phyloP scores from a whole-genome alignment of 2,329 filamentous ascomycete genomes.

The Diaporthe sp. region DNA sequence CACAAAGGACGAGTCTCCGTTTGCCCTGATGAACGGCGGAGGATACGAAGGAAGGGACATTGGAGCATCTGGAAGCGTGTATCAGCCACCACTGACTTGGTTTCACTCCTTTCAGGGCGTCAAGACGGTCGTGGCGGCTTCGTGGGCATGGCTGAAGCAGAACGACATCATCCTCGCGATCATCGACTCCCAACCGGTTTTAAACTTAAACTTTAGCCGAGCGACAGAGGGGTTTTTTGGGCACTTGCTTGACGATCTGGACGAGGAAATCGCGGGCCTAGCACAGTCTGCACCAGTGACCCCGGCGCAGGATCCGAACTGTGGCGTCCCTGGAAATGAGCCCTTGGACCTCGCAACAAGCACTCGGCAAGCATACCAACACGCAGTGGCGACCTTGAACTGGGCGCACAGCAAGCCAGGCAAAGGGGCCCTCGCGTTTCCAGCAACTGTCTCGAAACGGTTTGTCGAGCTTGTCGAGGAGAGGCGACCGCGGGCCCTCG shows the following conservation, averaged over 20 bases:
- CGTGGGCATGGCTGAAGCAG: slow-evolving; percentile 71
- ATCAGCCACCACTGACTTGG: slow-evolving; percentile 71
- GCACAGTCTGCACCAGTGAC: not conserved
- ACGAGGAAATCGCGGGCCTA: slow-evolving; percentile 61
- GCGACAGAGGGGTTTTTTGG: slow-evolving; percentile 68
- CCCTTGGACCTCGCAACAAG: slow-evolving; percentile 40
- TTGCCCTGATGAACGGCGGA: slow-evolving; percentile 45
- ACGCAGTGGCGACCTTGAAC: slow-evolving; percentile 73
- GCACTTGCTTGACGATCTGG: slow-evolving; percentile 66
- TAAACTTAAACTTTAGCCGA: slow-evolving; percentile 68
- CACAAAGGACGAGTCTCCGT: slow-evolving; percentile 60
- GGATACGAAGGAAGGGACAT: slow-evolving; percentile 33
- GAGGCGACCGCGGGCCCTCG: slow-evolving; percentile 69
- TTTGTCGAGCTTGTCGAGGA: slow-evolving; percentile 70
- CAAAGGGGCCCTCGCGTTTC: slow-evolving; percentile 69
- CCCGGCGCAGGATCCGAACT: slow-evolving; percentile 23
- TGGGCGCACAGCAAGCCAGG: slow-evolving; percentile 72
- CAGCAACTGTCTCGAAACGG: slow-evolving; percentile 70
- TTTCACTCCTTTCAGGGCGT: slow-evolving; percentile 76
- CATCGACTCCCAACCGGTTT: slow-evolving; percentile 71
- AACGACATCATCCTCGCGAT: slow-evolving; percentile 68
- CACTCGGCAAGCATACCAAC: slow-evolving; percentile 68
- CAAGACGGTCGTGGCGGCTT: slow-evolving; percentile 71
- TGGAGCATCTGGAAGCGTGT: slow-evolving; percentile 48
- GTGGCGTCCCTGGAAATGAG: slow-evolving; percentile 37